Conservation (phyloP, 2,329 filamentous ascomycete species). For the Pestalotiopsis sp. region DNA sequence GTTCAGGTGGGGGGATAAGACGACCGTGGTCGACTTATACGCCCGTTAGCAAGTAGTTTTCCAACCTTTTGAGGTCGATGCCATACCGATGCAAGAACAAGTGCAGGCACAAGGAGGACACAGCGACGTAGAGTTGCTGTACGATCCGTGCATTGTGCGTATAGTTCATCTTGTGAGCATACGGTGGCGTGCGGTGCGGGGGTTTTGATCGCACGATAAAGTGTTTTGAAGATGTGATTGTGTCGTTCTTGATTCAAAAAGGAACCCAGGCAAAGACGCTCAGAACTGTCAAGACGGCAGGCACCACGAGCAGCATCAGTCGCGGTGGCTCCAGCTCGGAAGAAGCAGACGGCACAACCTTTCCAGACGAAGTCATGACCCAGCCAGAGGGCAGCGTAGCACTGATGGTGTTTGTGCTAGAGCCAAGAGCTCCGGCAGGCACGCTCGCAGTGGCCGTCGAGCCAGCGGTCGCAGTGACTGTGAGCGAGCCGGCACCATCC, state of each 20-base stretch:
- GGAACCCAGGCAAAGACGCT: not conserved
- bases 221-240: not conserved
- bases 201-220: not conserved
- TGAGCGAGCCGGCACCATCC: constrained; percentile 52
- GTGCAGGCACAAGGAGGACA: too few relatives aligned
- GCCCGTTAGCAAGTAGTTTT: too few relatives aligned
- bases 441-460: constrained; percentile 65
- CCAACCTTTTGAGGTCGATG: too few relatives aligned
- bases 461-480: constrained; percentile 60
- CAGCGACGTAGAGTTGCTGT: too few relatives aligned
- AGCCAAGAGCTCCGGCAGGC: constrained; percentile 69
- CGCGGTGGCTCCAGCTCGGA: constrained; percentile 47
- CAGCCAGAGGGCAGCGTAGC: constrained; percentile 73
- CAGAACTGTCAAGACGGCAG: constrained; percentile 6
- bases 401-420: constrained; percentile 53
- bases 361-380: constrained; percentile 77
- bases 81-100: too few relatives aligned
- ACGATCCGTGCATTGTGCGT: not conserved
- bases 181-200: not conserved
- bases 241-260: not conserved
- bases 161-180: not conserved
- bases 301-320: constrained; percentile 48
- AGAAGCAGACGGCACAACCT: constrained; percentile 73
- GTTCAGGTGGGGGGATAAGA: too few relatives aligned
- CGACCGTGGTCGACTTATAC: too few relatives aligned